Percentiles rank a stretch among this genome's conserved stretches.
Conservation (phyloP, 1,139 yeast genomes). For the Kodamaea suecica region DNA sequence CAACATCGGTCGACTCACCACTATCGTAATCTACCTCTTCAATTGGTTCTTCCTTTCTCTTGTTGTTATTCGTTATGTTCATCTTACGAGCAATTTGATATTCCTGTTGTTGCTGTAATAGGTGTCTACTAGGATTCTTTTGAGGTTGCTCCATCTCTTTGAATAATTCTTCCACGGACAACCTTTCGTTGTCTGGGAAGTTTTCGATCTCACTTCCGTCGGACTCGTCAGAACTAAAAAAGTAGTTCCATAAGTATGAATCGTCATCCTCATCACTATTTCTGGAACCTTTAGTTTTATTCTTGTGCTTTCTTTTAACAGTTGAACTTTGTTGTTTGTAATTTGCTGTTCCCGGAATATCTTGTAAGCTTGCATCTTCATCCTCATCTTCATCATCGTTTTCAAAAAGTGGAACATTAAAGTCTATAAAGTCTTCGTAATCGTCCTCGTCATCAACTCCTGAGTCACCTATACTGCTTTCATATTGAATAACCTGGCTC, state of each 20-base stretch:
- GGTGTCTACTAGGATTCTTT: slow-evolving; percentile 7
- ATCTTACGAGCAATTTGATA: slow-evolving; percentile 5
- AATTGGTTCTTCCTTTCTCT: slow-evolving; percentile 9
- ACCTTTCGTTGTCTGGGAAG: slow-evolving; percentile 5
- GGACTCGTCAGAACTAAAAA: slow-evolving; percentile 45
- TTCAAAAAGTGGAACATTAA: slow-evolving; percentile 24
- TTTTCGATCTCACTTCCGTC: slow-evolving; percentile 23
- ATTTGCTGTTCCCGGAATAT: slow-evolving; percentile 7
- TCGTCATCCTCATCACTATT: slow-evolving; percentile 50
- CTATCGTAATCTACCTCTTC: slow-evolving; percentile 37
- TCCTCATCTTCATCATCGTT: slow-evolving; percentile 22
- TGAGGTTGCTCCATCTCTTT: slow-evolving; percentile 13
- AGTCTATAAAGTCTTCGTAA: slow-evolving; percentile 32
- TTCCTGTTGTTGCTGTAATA: slow-evolving; percentile 26
- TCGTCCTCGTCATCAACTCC: slow-evolving; percentile 31
- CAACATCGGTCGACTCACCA: slow-evolving; percentile 94
- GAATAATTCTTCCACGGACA: slow-evolving; percentile 18
- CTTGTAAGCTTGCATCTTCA: slow-evolving; percentile 5
- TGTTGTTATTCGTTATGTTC: slow-evolving; percentile 7
- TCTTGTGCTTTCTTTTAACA: slow-evolving; percentile 5
- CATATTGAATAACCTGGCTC: slow-evolving; percentile 30
- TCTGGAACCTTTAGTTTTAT: neutral
- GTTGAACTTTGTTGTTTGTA: slow-evolving; percentile 13
- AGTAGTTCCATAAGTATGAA: slow-evolving; percentile 54
- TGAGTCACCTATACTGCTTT: slow-evolving; percentile 25